Percentiles rank a stretch among this genome's conserved stretches.
These are phyloP conservation scores for Globisporangium sylvaticum DNA, from an alignment of 352 stramenopile genomes.

Conservation along the genomic window DNA sequence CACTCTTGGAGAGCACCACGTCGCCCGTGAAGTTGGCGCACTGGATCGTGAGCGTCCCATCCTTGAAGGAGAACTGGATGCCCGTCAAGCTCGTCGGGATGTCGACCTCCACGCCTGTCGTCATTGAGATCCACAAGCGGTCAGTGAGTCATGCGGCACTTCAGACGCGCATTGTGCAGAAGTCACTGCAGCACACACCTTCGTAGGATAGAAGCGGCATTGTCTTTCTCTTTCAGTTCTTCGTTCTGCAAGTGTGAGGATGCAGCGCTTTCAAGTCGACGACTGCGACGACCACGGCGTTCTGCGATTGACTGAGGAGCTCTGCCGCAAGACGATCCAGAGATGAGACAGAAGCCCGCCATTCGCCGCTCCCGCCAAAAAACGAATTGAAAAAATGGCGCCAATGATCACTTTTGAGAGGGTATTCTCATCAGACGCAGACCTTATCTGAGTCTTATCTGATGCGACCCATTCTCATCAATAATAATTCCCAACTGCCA, in stretches of 20 bases:
- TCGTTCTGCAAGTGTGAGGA: neutral
- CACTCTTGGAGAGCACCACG: conserved; percentile 61
- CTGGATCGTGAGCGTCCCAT: conserved; percentile 59
- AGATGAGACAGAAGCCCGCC: neutral
- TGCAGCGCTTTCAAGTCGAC: neutral
- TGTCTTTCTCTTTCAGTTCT: neutral
- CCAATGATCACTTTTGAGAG: neutral
- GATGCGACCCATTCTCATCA: neutral
- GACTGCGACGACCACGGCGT: neutral
- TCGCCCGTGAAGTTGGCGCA: conserved; percentile 71
- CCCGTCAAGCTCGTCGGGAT: conserved; percentile 52
- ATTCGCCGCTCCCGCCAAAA: neutral
- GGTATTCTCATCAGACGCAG: neutral
- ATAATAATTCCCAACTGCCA: neutral
- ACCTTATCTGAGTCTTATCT: neutral
- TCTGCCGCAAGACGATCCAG: neutral
- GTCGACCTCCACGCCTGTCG: conserved; percentile 64
- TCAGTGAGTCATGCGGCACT: neutral
- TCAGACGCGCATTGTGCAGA: neutral
- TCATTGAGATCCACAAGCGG: neutral
- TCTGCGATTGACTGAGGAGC: neutral
- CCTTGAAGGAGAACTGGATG: conserved; percentile 62
- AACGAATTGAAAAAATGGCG: neutral
- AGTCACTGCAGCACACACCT: conserved; percentile 24
- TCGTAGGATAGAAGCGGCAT: conserved; percentile 80